Base-by-base conservation (phyloP, 148 eudicot genomes). In the Vaccinium vitisidaea region DNA sequence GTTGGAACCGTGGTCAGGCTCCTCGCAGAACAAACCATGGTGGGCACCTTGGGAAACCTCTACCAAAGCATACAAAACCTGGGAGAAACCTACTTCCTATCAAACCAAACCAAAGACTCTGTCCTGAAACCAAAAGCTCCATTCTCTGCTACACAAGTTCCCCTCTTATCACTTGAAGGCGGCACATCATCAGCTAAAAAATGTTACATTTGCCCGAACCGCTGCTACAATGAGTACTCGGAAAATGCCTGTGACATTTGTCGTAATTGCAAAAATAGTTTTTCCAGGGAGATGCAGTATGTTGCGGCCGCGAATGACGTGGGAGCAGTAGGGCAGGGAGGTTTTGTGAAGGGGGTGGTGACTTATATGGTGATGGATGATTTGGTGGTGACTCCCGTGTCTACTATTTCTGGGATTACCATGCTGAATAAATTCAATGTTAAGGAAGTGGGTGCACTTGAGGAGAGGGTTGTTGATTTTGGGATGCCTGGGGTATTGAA, bases 351-450 rank as follows among this genome's bases (percentile, higher is more conserved):
- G 25, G 83, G 73, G 5, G 43, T 39, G 15, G 87, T 80, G n/a
- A 87, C 87, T n/a, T 87, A 85, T 61, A 88, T 85, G 88, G 73
- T 90, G 6, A 87, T 79, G 86, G 90, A 88, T 82, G 21, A 58
- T 58, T 69, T 69, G 75, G 46, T 10, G 5, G 75, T 69, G 43
- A 69, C 32, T 27, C 75, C 75, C 27, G 30, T 27, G 71, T 65
- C 71, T 65, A 23, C 43, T 12, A 27, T 27, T 9, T 10, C 36
- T 27, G 8, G 71, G 30, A 23, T 27, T 69, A 10, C 16, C 10
- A 1, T 27, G 75, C 16, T 69, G 11, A 27, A 27, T 14, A 69
- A 69, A 30, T 69, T 69, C 15, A 69, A 69, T 27, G 1, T 69
- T 12, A 30, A 27, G 75, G 75, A 69, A 3, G 39, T 69, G 15